Evolutionary conservation across 2,329 filamentous ascomycete genomes (phyloP), one percentile per base, ranked within the genome.

Genomic region (Lojkania enalia): DNA sequence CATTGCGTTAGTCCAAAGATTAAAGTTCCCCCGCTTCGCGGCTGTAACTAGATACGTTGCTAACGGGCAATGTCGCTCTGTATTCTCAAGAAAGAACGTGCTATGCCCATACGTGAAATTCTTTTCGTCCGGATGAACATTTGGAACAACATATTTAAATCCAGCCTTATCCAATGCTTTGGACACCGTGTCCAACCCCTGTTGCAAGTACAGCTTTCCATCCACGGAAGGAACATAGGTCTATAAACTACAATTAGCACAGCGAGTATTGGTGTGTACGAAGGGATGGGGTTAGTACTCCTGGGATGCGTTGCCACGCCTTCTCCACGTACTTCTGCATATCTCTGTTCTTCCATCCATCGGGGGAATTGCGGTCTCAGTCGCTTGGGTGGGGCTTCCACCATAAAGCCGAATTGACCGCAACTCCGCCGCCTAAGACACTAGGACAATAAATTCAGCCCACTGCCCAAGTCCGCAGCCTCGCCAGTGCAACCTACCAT

Each of bases 351-450:
- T 85, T 82, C 86, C 86, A 90, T 16, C 85, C 85, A 1, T 70
- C 51, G 1, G 86, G 86, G 71, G 86, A 89, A 63, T 86, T 85
- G 60, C 80, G 77, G 60, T 88, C 82, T 74, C 84, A 88, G 61
- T 89, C 86, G 4, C 68, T 64, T 5, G 78, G 74, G 51, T 83
- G 80, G 0, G 86, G 77, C 60, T 79, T 82, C 76, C 81, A 85
- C 77, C 81, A 86, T 16, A 87, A 72, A 27, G 81, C 83, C 23
- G 83, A 79, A 55, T 87, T 87, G 52, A 87, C 74, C n/a, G 81
- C 78, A 1, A 78, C 81, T 4, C 81, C 81, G 33, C 85, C 85
- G 23, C 85, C 85, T 1, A 87, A 74, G 18, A 87, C 74, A 53
- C 58, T 61, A 21, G 4, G 30, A 9, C 11, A 33, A 33, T 27